Conservation (phyloP, 2,329 filamentous ascomycete species). For the Akanthomyces lecanii region DNA sequence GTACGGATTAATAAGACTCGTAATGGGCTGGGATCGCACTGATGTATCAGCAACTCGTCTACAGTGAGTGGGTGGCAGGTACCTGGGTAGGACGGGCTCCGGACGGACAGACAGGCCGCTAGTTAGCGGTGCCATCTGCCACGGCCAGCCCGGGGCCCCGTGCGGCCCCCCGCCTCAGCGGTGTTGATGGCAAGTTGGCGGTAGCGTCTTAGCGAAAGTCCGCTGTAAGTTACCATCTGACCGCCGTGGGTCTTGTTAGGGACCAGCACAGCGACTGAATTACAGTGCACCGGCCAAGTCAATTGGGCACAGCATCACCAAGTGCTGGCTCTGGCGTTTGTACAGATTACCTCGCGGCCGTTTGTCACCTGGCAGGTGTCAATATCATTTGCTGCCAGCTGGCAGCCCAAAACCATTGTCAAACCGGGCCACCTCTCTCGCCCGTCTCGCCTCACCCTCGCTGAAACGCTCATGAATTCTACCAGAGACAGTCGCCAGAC, state of each 20-base stretch:
- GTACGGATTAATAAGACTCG: no score
- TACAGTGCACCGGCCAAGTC: no score
- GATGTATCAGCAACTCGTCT: no score
- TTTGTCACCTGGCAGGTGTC: background rate
- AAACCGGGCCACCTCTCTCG: background rate
- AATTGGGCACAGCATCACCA: no score
- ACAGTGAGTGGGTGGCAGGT: no score
- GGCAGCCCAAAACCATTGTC: slow-evolving; percentile 7
- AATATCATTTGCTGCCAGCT: background rate
- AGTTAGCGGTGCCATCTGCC: background rate
- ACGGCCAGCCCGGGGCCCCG: background rate
- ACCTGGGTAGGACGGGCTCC: no score
- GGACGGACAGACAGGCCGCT: background rate
- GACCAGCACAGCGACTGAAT: no score
- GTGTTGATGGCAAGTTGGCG: background rate
- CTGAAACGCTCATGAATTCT: slow-evolving; percentile 12
- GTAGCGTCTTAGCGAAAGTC: background rate
- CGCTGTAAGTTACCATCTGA: background rate
- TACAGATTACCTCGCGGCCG: no score
- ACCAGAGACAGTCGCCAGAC: slow-evolving; percentile 16
- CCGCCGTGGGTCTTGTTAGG: no score
- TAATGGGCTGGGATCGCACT: no score
- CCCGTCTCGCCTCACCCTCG: slow-evolving; percentile 10
- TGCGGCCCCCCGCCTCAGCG: background rate
- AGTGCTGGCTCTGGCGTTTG: background rate